phyloP scores from a whole-genome alignment of 495 filamentous ascomycete species.

The Hypoxylon crocopeplum region DNA sequence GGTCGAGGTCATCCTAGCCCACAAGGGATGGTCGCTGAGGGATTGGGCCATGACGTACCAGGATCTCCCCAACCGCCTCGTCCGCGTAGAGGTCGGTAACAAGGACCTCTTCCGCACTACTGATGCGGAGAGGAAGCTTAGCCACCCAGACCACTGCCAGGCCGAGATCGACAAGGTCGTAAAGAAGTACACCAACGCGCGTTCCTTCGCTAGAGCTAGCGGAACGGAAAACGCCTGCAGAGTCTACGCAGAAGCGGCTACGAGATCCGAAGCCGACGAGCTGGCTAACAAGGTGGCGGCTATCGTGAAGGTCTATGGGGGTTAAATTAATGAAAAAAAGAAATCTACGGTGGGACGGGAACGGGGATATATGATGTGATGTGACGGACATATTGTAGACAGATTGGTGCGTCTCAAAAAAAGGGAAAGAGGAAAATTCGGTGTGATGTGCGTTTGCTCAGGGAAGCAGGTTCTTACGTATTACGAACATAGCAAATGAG shows the following conservation, averaged over 20 bases:
- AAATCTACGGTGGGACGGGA: not conserved
- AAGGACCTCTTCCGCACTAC: constrained; percentile 87
- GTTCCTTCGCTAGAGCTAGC: constrained; percentile 88
- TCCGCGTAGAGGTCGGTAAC: constrained; percentile 86
- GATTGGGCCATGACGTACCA: constrained; percentile 94
- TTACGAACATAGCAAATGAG: constrained; percentile 26
- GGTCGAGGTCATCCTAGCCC: constrained; percentile 92
- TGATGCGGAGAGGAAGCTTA: constrained; percentile 88
- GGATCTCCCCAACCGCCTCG: constrained; percentile 95
- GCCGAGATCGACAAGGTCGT: constrained; percentile 83
- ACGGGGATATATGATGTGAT: not conserved
- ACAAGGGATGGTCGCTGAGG: constrained; percentile 87
- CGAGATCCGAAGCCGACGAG: constrained; percentile 82
- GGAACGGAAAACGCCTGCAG: constrained; percentile 96
- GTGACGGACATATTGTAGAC: constrained; percentile 5
- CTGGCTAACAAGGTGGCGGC: constrained; percentile 81
- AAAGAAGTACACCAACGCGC: constrained; percentile 87
- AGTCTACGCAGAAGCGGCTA: constrained; percentile 96
- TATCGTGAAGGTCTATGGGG: constrained; percentile 62
- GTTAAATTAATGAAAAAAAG: not conserved
- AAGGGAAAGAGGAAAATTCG: constrained; percentile 6
- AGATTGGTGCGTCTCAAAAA: constrained; percentile 6
- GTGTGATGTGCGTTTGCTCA: constrained; percentile 3
- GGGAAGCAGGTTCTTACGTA: constrained; percentile 11
- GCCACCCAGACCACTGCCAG: constrained; percentile 79